Base-by-base conservation (phyloP, 805 yeast genomes). In the Pichia sporocuriosa region DNA sequence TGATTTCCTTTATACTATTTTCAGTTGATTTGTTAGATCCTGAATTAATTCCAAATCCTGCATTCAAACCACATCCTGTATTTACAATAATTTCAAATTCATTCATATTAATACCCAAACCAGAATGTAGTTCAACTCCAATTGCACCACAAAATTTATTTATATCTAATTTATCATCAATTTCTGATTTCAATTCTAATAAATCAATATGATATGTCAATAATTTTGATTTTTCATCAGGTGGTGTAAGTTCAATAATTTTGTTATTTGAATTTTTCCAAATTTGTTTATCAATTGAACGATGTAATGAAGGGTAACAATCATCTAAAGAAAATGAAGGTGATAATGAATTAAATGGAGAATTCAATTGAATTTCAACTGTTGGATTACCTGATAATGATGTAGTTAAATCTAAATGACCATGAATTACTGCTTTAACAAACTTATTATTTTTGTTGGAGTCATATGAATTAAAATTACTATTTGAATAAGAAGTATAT, bases 311-410 rank as follows among this genome's bases (percentile, higher is more conserved):
- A 25, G 44, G 39, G 26, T 45, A 45, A 21, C 37, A 29, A 10
- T 40, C 30, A 31, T 30, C 32, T 26, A 40, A 20, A 2, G 34
- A 15, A 9, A 39, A 17, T 0, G 93, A 86, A 2, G 74, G 73
- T 12, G 27, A 21, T 12, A 7, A 33, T n/a, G 36, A 33, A 11
- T 16, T 19, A 9, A 33, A 33, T 16, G 64, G 66, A 4, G 66
- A 53, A 37, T 68, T 68, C 27, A 89, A 60, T 10, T 65, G 59
- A 52, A 90, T 57, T 46, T 77, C 77, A 15, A 89, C 70, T 16
- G 74, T 73, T 0, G 97, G 97, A 0, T 72, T 66, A 0, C 95
- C 96, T 13, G 85, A 75, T n/a, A 90, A 61, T 47, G 79, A 79
- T 12, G 86, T 76, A 3, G 77, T 72, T 46, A 86, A 75, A 35